Evolutionary conservation across 2,329 filamentous ascomycete species (phyloP), one percentile per base, ranked within the genome.

Genomic region (Talaromyces verruculosus): DNA sequence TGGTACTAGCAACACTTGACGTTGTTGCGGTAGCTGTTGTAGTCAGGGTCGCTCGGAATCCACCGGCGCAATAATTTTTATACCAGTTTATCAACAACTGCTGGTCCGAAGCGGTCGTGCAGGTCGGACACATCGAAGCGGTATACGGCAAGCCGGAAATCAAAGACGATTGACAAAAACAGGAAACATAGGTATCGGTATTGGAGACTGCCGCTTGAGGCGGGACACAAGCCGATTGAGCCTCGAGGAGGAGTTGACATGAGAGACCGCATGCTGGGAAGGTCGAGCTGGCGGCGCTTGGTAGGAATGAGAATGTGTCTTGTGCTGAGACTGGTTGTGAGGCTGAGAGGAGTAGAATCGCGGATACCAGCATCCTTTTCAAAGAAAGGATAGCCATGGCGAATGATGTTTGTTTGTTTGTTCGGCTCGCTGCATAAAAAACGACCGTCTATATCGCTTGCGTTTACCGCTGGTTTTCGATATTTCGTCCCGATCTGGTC

Each of bases 171-270:
- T 83, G 80, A 80, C 92, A 96, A 80, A 96, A 93, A 79, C 92
- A 96, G 41, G 83, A 81, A 61, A 87, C 82, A 75, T 90, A 91
- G 51, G 82, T 84, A 76, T 66, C 72, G 47, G 84, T 75, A 58
- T 83, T 81, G 60, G 83, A 82, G 6, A 78, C 76, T 5, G 84
- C 76, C 3, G 78, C 81, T 3, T 85, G 85, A 10, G 81, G 78
- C 3, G 89, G 89, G 1, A 89, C 84, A 77, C 92, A 96, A 68
- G 83, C 87, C 55, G 84, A 85, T 73, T 93, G 91, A 66, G 90
- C 91, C 76, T 91, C 85, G 74, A 84, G 87, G 53, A 92, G 85
- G 33, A 81, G 75, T 51, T 84, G 82, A 73, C 90, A 92, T 57
- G 74, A 68, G 25, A 80, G 75, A 10, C 87, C 89, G 72, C 90